phyloP scores from a whole-genome alignment of 768 basidiomycete genomes.

The Leucocoprinus leucothites region DNA sequence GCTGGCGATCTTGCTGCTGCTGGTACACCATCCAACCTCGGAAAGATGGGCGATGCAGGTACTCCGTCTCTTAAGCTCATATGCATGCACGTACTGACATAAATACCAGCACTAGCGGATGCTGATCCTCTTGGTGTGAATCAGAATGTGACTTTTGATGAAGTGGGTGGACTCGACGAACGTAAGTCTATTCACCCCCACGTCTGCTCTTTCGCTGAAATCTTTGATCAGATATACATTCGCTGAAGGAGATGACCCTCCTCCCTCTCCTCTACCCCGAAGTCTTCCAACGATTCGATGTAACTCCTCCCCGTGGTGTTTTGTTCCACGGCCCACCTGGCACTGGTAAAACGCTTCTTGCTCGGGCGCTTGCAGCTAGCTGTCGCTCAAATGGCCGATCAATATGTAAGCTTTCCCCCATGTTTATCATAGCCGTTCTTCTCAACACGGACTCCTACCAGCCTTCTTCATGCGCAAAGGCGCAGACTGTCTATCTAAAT shows the following conservation, averaged over 20 bases:
- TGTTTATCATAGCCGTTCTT: background rate
- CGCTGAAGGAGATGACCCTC: constrained; percentile 97
- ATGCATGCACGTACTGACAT: constrained; percentile 16
- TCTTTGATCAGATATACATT: constrained; percentile 78
- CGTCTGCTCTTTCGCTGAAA: background rate
- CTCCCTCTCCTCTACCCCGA: constrained; percentile 95
- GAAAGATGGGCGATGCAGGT: constrained; percentile 81
- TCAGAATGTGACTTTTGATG: constrained; percentile 91
- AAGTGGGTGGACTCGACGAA: constrained; percentile 93
- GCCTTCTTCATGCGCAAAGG: constrained; percentile 99
- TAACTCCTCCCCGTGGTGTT: constrained; percentile 95
- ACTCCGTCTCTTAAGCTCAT: constrained; percentile 21
- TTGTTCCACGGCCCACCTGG: constrained; percentile 98
- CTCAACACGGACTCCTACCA: constrained; percentile 23
- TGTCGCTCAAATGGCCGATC: constrained; percentile 83
- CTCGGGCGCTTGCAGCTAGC: constrained; percentile 90
- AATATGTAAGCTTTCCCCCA: constrained; percentile 64
- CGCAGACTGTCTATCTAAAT: constrained; percentile 96
- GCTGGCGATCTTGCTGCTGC: constrained; percentile 64
- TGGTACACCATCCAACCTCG: constrained; percentile 82
- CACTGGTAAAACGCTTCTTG: constrained; percentile 95
- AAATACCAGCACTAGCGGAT: constrained; percentile 73
- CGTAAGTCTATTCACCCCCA: constrained; percentile 48
- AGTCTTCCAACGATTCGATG: constrained; percentile 89
- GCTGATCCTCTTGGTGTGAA: constrained; percentile 95